Percentiles rank a stretch among this genome's conserved stretches.
Evolutionary conservation across 2,329 filamentous ascomycete genomes (phyloP).

Genomic region (Neofusicoccum sp.): DNA sequence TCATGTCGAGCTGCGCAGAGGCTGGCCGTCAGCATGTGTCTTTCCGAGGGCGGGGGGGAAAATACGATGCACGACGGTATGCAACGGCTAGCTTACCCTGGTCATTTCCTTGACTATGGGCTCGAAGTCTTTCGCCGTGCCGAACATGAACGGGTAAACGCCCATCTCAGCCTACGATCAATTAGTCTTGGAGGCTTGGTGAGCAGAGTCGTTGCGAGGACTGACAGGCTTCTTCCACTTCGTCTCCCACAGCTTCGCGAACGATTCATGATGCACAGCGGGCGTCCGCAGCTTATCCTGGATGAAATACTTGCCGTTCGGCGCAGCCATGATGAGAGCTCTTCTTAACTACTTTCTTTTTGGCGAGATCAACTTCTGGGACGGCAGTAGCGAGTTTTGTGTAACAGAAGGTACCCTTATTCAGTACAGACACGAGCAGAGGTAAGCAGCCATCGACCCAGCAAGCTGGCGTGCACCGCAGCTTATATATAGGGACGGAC

Average conservation of each 20-base stretch:
- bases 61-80: too few relatives aligned
- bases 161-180: conserved; percentile 47
- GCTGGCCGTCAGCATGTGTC: not conserved
- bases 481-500: not conserved
- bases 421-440: not conserved
- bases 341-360: too few relatives aligned
- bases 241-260: conserved; percentile 62
- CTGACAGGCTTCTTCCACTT: conserved; percentile 70
- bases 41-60: too few relatives aligned
- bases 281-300: conserved; percentile 43
- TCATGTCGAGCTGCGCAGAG: conserved; percentile 50
- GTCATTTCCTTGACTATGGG: conserved; percentile 66
- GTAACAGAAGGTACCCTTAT: not conserved
- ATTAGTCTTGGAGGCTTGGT: not conserved
- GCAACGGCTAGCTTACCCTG: conserved; percentile 41
- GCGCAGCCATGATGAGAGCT: conserved; percentile 37
- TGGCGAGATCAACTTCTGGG: too few relatives aligned
- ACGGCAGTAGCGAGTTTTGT: not conserved
- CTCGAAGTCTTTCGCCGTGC: conserved; percentile 64
- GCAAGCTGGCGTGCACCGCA: not conserved
- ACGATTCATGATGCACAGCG: conserved; percentile 48
- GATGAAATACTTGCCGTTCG: conserved; percentile 46
- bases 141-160: conserved; percentile 75
- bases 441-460: not conserved
- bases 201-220: not conserved